These are phyloP conservation scores for Cytospora schulzeri DNA, from an alignment of 2,329 filamentous ascomycete genomes.

Conservation along the genomic window DNA sequence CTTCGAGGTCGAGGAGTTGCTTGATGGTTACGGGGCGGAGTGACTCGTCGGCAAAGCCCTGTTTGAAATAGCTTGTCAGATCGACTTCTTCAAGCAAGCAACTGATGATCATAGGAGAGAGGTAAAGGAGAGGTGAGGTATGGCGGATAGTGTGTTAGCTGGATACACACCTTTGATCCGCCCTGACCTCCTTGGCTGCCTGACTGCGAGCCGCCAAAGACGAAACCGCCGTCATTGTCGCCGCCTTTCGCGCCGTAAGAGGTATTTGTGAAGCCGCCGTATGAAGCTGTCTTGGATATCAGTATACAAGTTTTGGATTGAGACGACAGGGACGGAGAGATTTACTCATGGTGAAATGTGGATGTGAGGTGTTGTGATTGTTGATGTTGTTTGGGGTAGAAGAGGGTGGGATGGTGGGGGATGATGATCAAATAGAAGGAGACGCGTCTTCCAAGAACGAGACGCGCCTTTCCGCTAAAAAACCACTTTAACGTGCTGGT, in stretches of 20 bases:
- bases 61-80: slow-evolving; percentile 16
- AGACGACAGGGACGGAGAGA: no score
- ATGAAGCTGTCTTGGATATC: slow-evolving; percentile 44
- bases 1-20: slow-evolving; percentile 82
- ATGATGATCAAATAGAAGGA: slow-evolving; percentile 10
- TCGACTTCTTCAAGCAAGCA: neutral
- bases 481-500: slow-evolving; percentile 27
- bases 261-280: slow-evolving; percentile 51
- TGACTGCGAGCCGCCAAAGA: slow-evolving; percentile 60
- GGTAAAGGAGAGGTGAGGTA: neutral
- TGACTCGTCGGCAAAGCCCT: slow-evolving; percentile 77
- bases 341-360: slow-evolving; percentile 24
- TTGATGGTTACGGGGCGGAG: slow-evolving; percentile 94
- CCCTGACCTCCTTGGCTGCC: slow-evolving; percentile 50
- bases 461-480: slow-evolving; percentile 24
- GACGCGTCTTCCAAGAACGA: slow-evolving; percentile 23
- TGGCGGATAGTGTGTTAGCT: neutral
- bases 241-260: slow-evolving; percentile 57
- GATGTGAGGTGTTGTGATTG: slow-evolving; percentile 9
- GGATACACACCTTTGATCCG: slow-evolving; percentile 31
- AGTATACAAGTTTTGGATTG: neutral
- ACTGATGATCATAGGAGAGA: neutral
- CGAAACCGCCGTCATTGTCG: slow-evolving; percentile 64
- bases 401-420: slow-evolving; percentile 13
- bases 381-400: slow-evolving; percentile 11